Conservation (phyloP, 1,284 basidiomycete species). For the Puccinia coronata region DNA sequence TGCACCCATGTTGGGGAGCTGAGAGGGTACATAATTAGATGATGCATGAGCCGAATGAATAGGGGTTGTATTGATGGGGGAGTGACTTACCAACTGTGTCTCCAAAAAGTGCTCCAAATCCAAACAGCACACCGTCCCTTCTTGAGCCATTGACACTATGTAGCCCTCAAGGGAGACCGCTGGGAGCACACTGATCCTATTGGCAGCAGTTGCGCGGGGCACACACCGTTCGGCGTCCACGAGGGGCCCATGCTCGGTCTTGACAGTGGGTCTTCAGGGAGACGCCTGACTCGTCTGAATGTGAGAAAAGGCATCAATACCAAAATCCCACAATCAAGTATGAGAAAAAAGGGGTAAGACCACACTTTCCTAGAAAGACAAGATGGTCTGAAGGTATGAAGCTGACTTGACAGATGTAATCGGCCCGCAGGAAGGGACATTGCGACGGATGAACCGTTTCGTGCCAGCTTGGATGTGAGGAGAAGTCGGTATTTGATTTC, state of each 20-base stretch:
- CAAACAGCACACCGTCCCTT: neutral
- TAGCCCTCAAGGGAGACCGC: neutral
- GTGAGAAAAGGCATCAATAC: neutral
- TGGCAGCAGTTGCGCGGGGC: neutral
- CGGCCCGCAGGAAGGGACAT: neutral
- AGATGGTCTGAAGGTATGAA: neutral
- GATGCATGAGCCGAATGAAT: no score
- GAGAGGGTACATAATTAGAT: neutral
- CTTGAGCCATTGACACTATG: neutral
- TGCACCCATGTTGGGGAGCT: conserved; percentile 1
- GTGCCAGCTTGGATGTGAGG: neutral
- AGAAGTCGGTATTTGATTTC: neutral
- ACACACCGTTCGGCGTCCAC: neutral
- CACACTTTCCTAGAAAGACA: neutral
- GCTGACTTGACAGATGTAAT: neutral
- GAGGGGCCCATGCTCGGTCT: neutral
- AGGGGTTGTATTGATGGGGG: no score
- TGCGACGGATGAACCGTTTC: no score
- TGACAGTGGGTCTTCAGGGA: neutral
- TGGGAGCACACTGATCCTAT: neutral
- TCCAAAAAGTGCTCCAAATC: conserved; percentile 10
- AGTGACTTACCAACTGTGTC: neutral
- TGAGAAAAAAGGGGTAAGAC: neutral
- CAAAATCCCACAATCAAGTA: neutral
- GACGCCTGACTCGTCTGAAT: conserved; percentile 4